Evolutionary conservation across 331 rosid genomes (phyloP).

Genomic region (Dryas integrifolia): DNA sequence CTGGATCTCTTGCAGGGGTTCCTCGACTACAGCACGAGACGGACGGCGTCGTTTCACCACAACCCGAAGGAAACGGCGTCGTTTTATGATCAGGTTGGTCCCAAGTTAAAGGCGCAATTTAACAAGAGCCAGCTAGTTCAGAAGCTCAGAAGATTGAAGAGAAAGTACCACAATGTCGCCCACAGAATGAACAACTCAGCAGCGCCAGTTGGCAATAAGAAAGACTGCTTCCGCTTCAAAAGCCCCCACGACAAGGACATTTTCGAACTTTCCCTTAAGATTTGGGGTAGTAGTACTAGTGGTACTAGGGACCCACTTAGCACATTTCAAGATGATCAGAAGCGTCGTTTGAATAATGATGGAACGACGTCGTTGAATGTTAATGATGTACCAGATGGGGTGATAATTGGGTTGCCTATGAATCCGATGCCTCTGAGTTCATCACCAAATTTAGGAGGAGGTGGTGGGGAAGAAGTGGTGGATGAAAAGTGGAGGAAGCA

Average conservation of each 20-base stretch:
- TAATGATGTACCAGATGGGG: not conserved
- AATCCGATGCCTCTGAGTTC: conserved; percentile 14
- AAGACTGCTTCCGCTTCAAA: conserved; percentile 41
- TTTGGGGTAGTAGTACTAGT: conserved; percentile 43
- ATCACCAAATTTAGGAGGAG: not conserved
- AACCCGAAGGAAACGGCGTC: conserved; percentile 39
- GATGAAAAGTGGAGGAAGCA: conserved; percentile 57
- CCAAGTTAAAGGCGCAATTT: conserved; percentile 59
- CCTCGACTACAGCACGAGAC: conserved; percentile 47
- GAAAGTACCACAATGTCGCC: conserved; percentile 50
- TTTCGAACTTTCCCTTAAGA: conserved; percentile 65
- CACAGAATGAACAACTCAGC: conserved; percentile 32
- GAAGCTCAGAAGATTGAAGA: conserved; percentile 73
- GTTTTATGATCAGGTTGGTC: conserved; percentile 49
- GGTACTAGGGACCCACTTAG: too few relatives aligned
- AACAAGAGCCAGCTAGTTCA: conserved; percentile 62
- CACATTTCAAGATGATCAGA: not conserved
- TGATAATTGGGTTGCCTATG: conserved; percentile 24
- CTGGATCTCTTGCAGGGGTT: conserved; percentile 63
- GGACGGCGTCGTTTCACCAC: conserved; percentile 21
- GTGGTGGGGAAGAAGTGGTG: conserved; percentile 27
- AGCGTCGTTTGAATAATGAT: not conserved
- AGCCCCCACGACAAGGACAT: conserved; percentile 61
- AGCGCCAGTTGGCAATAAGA: conserved; percentile 32
- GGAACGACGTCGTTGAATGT: not conserved